Conservation (phyloP, 306 rosid species). For the Carpinus viminea region DNA sequence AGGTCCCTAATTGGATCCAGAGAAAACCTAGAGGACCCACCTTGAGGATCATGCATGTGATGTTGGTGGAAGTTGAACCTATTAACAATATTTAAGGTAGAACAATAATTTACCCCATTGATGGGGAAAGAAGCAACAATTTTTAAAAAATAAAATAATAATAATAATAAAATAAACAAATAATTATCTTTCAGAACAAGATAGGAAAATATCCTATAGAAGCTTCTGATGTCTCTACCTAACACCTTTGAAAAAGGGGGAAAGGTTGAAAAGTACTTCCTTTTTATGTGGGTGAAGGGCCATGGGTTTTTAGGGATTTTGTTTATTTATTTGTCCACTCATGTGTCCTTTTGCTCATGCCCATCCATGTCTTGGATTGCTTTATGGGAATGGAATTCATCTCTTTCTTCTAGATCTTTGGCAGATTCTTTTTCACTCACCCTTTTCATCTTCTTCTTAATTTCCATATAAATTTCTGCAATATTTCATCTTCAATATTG, state of each 20-base stretch:
- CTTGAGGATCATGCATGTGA: slow-evolving; percentile 31
- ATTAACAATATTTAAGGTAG: slow-evolving; percentile 29
- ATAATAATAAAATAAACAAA: neutral
- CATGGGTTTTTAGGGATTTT: slow-evolving; percentile 7
- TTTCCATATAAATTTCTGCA: neutral
- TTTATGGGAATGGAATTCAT: slow-evolving; percentile 22
- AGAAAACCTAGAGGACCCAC: slow-evolving; percentile 19
- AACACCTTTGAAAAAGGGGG: slow-evolving; percentile 50
- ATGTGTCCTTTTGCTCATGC: slow-evolving; percentile 28
- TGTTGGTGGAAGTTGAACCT: slow-evolving; percentile 43
- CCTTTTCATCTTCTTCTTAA: neutral
- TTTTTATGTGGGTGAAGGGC: slow-evolving; percentile 21
- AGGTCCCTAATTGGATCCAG: slow-evolving; percentile 15
- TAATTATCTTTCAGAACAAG: neutral
- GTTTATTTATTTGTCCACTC: neutral
- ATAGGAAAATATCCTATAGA: slow-evolving; percentile 32
- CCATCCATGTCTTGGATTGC: slow-evolving; percentile 24
- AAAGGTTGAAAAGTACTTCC: slow-evolving; percentile 32
- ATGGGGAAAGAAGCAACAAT: slow-evolving; percentile 27
- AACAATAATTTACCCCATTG: slow-evolving; percentile 31
- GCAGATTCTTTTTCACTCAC: slow-evolving; percentile 16
- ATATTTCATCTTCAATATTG: neutral
- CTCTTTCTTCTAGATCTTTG: slow-evolving; percentile 10
- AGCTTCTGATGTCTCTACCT: slow-evolving; percentile 55
- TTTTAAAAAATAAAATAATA: neutral